Evolutionary conservation across 1,284 basidiomycete genomes (phyloP).

Genomic region (Tausonia pullulans): DNA sequence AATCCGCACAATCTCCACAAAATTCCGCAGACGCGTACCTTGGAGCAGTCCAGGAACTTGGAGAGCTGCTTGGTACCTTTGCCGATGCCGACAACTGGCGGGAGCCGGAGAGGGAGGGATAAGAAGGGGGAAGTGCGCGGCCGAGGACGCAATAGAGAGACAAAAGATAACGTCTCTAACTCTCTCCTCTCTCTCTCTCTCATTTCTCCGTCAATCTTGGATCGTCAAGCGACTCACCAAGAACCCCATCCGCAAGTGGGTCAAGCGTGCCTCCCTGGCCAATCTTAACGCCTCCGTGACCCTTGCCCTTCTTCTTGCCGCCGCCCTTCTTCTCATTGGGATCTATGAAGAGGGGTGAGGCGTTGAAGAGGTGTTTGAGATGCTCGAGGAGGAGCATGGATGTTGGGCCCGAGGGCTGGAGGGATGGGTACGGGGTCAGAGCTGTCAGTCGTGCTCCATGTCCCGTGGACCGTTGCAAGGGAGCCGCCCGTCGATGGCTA

Average conservation of each 20-base stretch:
- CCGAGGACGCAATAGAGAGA: background rate
- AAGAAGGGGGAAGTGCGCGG: background rate
- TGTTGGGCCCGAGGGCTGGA: slow-evolving; percentile 30
- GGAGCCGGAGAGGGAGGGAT: background rate
- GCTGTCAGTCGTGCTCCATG: background rate
- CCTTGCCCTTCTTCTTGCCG: slow-evolving; percentile 26
- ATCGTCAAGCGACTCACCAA: slow-evolving; percentile 41
- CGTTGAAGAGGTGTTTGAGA: slow-evolving; percentile 65
- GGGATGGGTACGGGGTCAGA: background rate
- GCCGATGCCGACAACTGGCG: slow-evolving; percentile 73
- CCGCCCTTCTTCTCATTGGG: slow-evolving; percentile 26
- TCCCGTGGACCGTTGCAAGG: background rate
- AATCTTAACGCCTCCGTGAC: slow-evolving; percentile 30
- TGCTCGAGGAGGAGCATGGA: slow-evolving; percentile 78
- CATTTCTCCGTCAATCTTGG: slow-evolving; percentile 27
- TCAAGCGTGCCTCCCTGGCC: slow-evolving; percentile 62
- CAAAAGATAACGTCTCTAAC: slow-evolving; percentile 14
- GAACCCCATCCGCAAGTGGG: slow-evolving; percentile 71
- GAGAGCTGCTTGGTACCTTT: slow-evolving; percentile 78
- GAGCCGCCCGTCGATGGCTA: background rate
- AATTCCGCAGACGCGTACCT: slow-evolving; percentile 43
- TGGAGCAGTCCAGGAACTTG: slow-evolving; percentile 79
- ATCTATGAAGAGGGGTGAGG: slow-evolving; percentile 68
- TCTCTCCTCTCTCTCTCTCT: slow-evolving; percentile 25
- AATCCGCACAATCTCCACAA: background rate